Evolutionary conservation across 179 eudicot genomes (phyloP).

Genomic region (Patellifolia procumbens): DNA sequence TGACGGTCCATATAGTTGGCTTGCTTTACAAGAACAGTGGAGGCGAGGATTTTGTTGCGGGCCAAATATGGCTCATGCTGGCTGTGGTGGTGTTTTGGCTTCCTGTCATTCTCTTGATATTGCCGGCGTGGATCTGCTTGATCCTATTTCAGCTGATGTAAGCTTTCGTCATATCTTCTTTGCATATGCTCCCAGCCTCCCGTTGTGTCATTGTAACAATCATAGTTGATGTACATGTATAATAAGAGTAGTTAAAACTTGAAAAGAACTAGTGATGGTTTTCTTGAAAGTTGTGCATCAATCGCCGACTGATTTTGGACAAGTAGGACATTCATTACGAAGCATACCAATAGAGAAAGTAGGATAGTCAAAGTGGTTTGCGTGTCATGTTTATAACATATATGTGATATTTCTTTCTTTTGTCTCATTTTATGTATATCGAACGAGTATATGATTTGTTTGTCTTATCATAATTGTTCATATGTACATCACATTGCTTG

Average conservation of each 20-base stretch:
- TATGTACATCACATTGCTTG: slow-evolving; percentile 21
- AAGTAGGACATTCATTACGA: background rate
- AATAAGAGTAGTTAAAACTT: background rate
- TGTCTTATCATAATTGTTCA: background rate
- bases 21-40: slow-evolving; percentile 91
- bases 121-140: slow-evolving; percentile 86
- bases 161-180: slow-evolving; percentile 32
- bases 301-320: too few relatives aligned
- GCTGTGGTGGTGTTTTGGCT: slow-evolving; percentile 96
- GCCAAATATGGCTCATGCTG: slow-evolving; percentile 93
- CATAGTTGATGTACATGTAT: background rate
- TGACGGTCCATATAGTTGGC: slow-evolving; percentile 95
- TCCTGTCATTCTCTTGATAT: slow-evolving; percentile 93
- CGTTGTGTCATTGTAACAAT: background rate
- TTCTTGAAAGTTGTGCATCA: background rate
- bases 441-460: background rate
- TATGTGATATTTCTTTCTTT: background rate
- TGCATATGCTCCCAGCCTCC: background rate
- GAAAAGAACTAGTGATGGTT: background rate
- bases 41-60: slow-evolving; percentile 96
- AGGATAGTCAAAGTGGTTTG: background rate
- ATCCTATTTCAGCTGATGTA: slow-evolving; percentile 90
- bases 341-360: background rate
- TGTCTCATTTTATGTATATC: background rate
- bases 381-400: background rate